Base-by-base conservation (phyloP, 768 basidiomycete genomes). In the Podaxis pistillaris region DNA sequence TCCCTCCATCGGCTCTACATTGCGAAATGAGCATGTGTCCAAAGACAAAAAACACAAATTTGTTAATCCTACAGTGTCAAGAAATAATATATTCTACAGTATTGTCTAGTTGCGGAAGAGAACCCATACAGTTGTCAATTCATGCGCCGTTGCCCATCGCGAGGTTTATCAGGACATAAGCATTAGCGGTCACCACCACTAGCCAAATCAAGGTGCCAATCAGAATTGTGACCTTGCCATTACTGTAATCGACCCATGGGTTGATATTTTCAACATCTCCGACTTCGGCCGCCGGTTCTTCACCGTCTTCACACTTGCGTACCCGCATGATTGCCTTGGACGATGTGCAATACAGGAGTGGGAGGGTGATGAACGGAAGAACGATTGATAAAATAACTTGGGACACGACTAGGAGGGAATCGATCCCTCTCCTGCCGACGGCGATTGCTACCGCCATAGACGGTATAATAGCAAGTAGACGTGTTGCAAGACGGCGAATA, bases 311-410 rank as follows among this genome's bases (percentile, higher is more conserved):
- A 2, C 58, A 76, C 78, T 66, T 87, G 77, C 74, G 81, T 59
- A 89, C 86, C 9, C 78, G 79, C 94, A 95, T 95, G 68, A 94
- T 79, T 8, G 78, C 72, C 63, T 84, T 84, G 6, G 83, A 87
- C 0, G 89, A 85, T 15, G 92, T 93, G 68, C 93, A 81, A 68
- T 79, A 93, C 56, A 95, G 76, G 59, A 94, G 81, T 0, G 93
- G 94, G 65, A 92, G 80, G n/a, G 87, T 83, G 75, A 95, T 82
- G 76, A 94, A 94, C 0, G 94, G 94, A 3, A 96, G 83, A 8
- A 92, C 84, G 71, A 96, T 82, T 28, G 89, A 88, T 30, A 98
- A 81, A 38, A 88, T 80, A 58, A 96, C 95, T 72, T 97, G 95
- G 2, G 86, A 92, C 1, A 82, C 85, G 47, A 98, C 89, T n/a